Evolutionary conservation across 306 rosid species (phyloP).

Genomic region (Rosa persica): DNA sequence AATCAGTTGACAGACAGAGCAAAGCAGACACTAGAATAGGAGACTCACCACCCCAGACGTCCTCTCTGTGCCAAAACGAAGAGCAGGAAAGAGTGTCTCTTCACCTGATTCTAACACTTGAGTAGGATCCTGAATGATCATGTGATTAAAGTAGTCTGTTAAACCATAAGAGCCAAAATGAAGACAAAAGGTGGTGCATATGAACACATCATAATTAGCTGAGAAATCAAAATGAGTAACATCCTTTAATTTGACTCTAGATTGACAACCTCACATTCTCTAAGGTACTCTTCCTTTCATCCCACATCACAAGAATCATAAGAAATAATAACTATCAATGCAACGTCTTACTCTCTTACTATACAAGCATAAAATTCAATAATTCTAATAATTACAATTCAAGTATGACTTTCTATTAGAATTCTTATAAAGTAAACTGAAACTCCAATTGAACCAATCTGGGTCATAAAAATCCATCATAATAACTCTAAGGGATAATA

Average conservation of each 20-base stretch:
- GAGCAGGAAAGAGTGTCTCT: slow-evolving; percentile 87
- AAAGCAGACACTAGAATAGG: slow-evolving; percentile 18
- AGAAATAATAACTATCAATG: background rate
- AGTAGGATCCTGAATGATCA: slow-evolving; percentile 57
- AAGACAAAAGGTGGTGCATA: slow-evolving; percentile 7
- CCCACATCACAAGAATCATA: background rate
- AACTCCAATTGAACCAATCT: background rate
- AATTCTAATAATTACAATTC: background rate
- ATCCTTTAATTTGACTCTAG: background rate
- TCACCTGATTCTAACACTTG: slow-evolving; percentile 78
- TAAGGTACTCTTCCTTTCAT: background rate
- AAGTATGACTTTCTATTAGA: background rate
- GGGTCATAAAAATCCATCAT: background rate
- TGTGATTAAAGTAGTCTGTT: slow-evolving; percentile 10
- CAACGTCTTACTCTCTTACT: background rate
- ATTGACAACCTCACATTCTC: slow-evolving; percentile 1
- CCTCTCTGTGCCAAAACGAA: slow-evolving; percentile 63
- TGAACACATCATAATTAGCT: background rate
- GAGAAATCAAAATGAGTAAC: slow-evolving; percentile 6
- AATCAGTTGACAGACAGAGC: slow-evolving; percentile 11
- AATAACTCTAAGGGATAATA: background rate
- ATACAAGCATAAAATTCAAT: background rate
- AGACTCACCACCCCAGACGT: slow-evolving; percentile 79
- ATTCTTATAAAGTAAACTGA: background rate
- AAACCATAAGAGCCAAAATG: slow-evolving; percentile 13